phyloP scores from a whole-genome alignment of 352 stramenopile species.

The Elongisporangium senticosum region DNA sequence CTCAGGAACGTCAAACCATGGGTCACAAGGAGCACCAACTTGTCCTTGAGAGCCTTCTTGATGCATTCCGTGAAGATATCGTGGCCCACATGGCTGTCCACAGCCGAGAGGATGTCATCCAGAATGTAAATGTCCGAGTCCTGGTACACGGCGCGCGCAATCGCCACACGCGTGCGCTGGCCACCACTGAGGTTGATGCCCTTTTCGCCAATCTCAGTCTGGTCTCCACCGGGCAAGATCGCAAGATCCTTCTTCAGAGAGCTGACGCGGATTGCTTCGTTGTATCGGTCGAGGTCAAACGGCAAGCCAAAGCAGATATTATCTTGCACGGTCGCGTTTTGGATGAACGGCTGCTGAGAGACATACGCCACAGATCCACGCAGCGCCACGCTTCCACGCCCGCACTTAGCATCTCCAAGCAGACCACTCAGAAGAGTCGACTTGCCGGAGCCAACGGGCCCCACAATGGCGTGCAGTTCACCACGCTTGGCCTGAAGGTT shows the following conservation, averaged over 20 bases:
- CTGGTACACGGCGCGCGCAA: conserved; percentile 93
- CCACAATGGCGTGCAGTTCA: conserved; percentile 76
- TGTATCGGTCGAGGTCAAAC: conserved; percentile 32
- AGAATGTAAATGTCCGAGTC: conserved; percentile 94
- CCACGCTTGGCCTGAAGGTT: conserved; percentile 59
- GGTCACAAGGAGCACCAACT: conserved; percentile 93
- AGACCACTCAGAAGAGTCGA: conserved; percentile 50
- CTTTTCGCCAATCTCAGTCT: conserved; percentile 97
- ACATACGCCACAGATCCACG: conserved; percentile 47
- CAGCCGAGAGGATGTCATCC: conserved; percentile 94
- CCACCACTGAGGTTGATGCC: conserved; percentile 97
- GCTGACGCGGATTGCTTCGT: conserved; percentile 52
- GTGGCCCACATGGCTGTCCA: conserved; percentile 95
- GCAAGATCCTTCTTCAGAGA: conserved; percentile 82
- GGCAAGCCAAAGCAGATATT: conserved; percentile 43
- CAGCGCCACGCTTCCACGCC: conserved; percentile 15
- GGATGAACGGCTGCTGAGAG: conserved; percentile 53
- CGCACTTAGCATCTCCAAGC: conserved; percentile 32
- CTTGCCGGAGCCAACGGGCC: conserved; percentile 78
- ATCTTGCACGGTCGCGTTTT: conserved; percentile 40
- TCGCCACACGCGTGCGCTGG: conserved; percentile 90
- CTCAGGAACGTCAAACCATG: conserved; percentile 82
- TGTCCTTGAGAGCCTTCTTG: conserved; percentile 67
- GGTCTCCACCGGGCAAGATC: conserved; percentile 89
- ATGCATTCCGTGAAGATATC: conserved; percentile 95